Evolutionary conservation across 805 yeast genomes (phyloP), one percentile per base, ranked within the genome.

Genomic region (Yamadazyma kitorensis): DNA sequence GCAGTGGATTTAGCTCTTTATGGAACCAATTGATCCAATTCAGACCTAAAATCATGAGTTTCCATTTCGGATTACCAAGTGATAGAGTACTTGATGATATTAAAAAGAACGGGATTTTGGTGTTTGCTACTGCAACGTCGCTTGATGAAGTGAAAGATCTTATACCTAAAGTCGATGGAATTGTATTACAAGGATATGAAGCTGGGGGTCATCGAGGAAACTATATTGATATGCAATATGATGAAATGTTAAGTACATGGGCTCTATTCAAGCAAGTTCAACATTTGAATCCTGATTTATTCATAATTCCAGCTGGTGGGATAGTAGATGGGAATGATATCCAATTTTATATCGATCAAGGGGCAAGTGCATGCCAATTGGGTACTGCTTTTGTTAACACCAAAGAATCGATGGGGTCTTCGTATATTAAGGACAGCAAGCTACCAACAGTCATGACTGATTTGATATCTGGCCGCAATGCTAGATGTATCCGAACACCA

Each of bases 161-260:
- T 13, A 14, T 35, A 15, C 37, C 50, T 0, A 66, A 66, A 0
- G 65, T 68, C 5, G 78, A 76, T 49, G 80, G 73, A 2, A 51
- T 78, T 4, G 57, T 71, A 6, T 60, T 68, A 17, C 85, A 79
- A 50, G 83, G 83, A 0, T 61, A 60, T 49, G 83, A 77, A 44
- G 84, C 84, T 3, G 84, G 84, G 16, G 84, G 84, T 0, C 84
- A 78, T 47, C 55, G 84, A 12, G 82, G 82, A 2, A 69, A 62
- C 41, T 71, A 67, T 33, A 33, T 64, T 13, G 35, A 24, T 7
- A 29, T 39, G 7, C 31, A 32, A 11, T 33, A 34, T 13, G 74
- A 68, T 39, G 55, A 54, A 19, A 54, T 59, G 18, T 51, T 69
- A 29, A 50, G 63, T 6, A 70, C 78, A 0, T 43, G 31, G 24